Evolutionary conservation across 805 yeast genomes (phyloP).

Genomic region (Ogataea corticis): DNA sequence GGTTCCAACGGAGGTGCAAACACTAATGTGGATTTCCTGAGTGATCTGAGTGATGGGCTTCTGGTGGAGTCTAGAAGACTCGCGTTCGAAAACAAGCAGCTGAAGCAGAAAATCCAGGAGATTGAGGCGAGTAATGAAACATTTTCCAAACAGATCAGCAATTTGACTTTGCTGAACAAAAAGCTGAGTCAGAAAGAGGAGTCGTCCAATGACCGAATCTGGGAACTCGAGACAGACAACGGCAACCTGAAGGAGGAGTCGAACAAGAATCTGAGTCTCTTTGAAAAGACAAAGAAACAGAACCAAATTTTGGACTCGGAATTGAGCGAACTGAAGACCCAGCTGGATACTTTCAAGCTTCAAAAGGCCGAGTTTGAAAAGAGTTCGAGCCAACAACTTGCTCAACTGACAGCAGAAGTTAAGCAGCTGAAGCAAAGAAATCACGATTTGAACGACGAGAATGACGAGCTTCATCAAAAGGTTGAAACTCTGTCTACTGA

Average conservation of each 20-base stretch:
- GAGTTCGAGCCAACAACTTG: conserved; percentile 39
- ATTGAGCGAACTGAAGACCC: conserved; percentile 41
- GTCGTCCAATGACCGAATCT: conserved; percentile 56
- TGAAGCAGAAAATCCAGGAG: conserved; percentile 43
- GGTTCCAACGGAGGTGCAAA: conserved; percentile 31
- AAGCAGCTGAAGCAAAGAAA: conserved; percentile 51
- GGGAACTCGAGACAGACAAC: conserved; percentile 60
- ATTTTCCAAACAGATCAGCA: conserved; percentile 37
- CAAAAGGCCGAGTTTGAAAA: conserved; percentile 41
- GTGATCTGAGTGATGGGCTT: conserved; percentile 71
- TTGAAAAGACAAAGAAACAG: conserved; percentile 43
- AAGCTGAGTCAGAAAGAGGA: conserved; percentile 44
- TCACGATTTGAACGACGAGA: conserved; percentile 66
- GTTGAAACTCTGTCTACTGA: conserved; percentile 22
- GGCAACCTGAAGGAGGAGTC: conserved; percentile 43
- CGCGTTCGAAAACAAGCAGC: conserved; percentile 59
- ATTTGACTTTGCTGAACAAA: conserved; percentile 35
- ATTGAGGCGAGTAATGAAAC: conserved; percentile 44
- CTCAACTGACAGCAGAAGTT: conserved; percentile 42
- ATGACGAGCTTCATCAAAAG: conserved; percentile 53
- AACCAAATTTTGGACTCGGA: conserved; percentile 25
- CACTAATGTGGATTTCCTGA: conserved; percentile 69
- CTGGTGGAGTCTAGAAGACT: conserved; percentile 69
- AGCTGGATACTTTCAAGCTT: conserved; percentile 48
- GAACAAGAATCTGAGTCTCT: conserved; percentile 39